Percentiles rank a stretch among this genome's conserved stretches.
These are phyloP conservation scores for Microbotryum scabiosae DNA, from an alignment of 1,284 basidiomycete genomes.

Conservation along the genomic window DNA sequence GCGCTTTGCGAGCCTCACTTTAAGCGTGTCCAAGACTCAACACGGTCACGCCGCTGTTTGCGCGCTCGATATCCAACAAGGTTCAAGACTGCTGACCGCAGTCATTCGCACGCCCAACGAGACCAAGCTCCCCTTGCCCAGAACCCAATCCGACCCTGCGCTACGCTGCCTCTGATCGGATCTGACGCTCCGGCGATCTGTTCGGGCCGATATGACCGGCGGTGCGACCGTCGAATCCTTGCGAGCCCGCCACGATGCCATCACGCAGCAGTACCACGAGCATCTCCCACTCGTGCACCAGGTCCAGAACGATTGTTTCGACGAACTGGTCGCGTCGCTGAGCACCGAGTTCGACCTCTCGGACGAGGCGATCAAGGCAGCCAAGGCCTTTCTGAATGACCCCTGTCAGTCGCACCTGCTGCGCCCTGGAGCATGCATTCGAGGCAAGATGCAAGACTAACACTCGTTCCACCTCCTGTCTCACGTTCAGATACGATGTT, in stretches of 20 bases:
- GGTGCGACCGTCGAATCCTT: constrained; percentile 27
- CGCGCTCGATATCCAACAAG: no score
- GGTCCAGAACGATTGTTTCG: constrained; percentile 20
- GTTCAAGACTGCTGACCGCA: no score
- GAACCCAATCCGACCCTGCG: no score
- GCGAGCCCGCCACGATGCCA: constrained; percentile 23
- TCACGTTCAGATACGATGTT: constrained; percentile 23
- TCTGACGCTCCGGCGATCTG: no score
- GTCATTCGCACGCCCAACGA: no score
- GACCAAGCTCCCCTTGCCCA: no score
- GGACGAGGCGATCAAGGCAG: constrained; percentile 5
- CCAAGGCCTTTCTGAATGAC: constrained; percentile 12
- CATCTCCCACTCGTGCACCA: constrained; percentile 16
- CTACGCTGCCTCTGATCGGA: no score
- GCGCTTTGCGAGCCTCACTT: no score
- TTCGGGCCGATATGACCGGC: no score
- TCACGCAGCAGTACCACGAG: constrained; percentile 26
- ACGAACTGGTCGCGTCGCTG: constrained; percentile 17
- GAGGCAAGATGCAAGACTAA: no score
- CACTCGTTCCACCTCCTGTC: neutral
- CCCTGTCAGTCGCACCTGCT: neutral
- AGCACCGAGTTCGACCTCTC: constrained; percentile 19
- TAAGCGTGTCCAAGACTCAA: no score
- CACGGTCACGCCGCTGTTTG: no score
- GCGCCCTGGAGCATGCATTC: neutral